Base-by-base conservation (phyloP, 2,329 filamentous ascomycete species). In the Trichophaea hybrida region DNA sequence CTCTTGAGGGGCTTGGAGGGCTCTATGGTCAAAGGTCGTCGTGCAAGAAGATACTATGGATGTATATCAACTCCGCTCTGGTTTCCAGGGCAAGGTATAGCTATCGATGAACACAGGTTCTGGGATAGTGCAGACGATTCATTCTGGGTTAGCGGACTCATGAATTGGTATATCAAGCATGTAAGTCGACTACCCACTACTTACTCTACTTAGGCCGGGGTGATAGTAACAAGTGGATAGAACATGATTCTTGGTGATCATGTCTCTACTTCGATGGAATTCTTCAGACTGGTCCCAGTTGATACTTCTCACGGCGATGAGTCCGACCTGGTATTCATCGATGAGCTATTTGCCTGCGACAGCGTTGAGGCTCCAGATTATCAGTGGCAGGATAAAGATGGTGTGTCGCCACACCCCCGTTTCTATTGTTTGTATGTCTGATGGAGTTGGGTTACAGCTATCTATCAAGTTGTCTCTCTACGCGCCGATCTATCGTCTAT, bases 41-140 rank as follows among this genome's bases (percentile, higher is more conserved):
- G 85, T 70, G 82, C 84, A 51, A 78, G 86, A 65, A 86, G 83
- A 78, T 82, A 87, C 70, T 90, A 91, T 69, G 86, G 86, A 24
- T 89, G 85, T 4, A 3, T 24, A 12, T 35, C 38, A 2, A 49
- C 2, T 31, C 24, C 1, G 5, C 32, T 2, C 4, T 57, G 34
- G 17, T 4, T 35, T 8, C 3, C 55, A 5, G 50, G 50, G 12
- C 4, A 12, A n/a, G 53, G 53, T n/a, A n/a, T n/a, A n/a, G n/a
- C n/a, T 4, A 2, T 4, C 4, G 53, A 55, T 2, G 53, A 38
- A 2, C 53, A 57, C 40, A 49, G 7, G 55, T 48, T 32, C 10
- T 57, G 55, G 55, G 8, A 15, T 8, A 6, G 13, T 6, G 2
- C 38, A 13, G 43, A 57, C 4, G 55, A 57, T 10, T 2, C 8